Conservation (phyloP, 441 rosid species). For the Gossypium davidsonii region DNA sequence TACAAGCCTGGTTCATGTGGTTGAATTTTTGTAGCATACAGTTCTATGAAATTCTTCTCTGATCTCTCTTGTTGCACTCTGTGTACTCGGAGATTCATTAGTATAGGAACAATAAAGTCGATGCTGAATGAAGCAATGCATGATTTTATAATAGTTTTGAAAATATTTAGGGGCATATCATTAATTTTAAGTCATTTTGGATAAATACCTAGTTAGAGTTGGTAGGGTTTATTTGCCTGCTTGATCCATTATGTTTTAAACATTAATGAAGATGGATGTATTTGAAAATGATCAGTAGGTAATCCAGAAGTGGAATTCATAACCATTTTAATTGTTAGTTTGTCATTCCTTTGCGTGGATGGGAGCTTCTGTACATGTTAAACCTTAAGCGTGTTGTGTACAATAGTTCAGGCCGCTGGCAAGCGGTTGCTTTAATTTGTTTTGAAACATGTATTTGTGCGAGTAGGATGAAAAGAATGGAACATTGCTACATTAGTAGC, state of each 20-base stretch:
- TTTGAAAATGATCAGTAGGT: not conserved
- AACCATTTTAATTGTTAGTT: not conserved
- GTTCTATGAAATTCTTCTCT: not conserved
- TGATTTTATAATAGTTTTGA: too few relatives aligned
- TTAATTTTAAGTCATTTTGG: not conserved
- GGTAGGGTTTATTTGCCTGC: not conserved
- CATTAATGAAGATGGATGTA: not conserved
- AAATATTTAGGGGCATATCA: not conserved
- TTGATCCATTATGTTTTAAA: not conserved
- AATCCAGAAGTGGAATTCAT: not conserved
- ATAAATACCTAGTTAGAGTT: not conserved
- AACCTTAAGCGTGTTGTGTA: not conserved
- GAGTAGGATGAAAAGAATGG: not conserved
- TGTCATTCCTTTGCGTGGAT: not conserved
- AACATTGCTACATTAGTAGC: not conserved
- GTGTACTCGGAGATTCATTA: not conserved
- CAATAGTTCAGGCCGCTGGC: not conserved
- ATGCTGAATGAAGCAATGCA: too few relatives aligned
- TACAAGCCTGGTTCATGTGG: not conserved
- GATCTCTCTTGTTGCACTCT: not conserved
- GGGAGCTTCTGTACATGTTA: not conserved
- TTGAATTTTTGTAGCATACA: not conserved
- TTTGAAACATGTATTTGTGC: not conserved
- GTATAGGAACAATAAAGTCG: not conserved
- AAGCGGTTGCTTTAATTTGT: not conserved